Evolutionary conservation across 2,329 filamentous ascomycete genomes (phyloP).

Genomic region (Thermomyces lanuginosus): DNA sequence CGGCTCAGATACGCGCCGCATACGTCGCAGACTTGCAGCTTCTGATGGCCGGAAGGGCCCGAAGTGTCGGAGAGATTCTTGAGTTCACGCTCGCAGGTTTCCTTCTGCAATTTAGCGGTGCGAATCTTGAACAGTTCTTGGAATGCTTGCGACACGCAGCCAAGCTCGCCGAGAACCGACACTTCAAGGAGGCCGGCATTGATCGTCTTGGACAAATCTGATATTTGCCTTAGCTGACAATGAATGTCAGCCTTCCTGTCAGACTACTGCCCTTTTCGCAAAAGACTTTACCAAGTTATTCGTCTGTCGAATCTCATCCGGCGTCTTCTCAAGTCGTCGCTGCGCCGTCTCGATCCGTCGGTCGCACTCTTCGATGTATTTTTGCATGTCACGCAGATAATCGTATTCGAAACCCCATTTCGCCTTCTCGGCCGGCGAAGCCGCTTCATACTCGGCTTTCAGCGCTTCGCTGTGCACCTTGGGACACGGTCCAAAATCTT

Average conservation of each 20-base stretch:
- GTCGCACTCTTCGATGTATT: constrained; percentile 95
- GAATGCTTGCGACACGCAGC: constrained; percentile 63
- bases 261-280: no score
- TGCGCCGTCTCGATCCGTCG: constrained; percentile 81
- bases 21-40: constrained; percentile 95
- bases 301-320: constrained; percentile 91
- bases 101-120: constrained; percentile 63
- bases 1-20: constrained; percentile 87
- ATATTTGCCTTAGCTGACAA: constrained; percentile 58
- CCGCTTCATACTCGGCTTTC: constrained; percentile 71
- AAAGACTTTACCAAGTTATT: constrained; percentile 48
- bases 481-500: constrained; percentile 79
- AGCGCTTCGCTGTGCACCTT: constrained; percentile 78
- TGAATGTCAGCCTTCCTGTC: no score
- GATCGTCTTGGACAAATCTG: constrained; percentile 62
- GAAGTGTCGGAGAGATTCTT: constrained; percentile 83
- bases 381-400: constrained; percentile 88
- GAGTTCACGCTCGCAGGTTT: constrained; percentile 71
- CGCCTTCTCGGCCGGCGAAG: constrained; percentile 53
- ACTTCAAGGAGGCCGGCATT: constrained; percentile 73
- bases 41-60: constrained; percentile 88
- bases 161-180: constrained; percentile 65
- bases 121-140: constrained; percentile 79
- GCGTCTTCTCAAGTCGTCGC: constrained; percentile 84
- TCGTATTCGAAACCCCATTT: constrained; percentile 88